These are phyloP conservation scores for Cercospora zeina DNA, from an alignment of 2,329 filamentous ascomycete species.

Conservation along the genomic window DNA sequence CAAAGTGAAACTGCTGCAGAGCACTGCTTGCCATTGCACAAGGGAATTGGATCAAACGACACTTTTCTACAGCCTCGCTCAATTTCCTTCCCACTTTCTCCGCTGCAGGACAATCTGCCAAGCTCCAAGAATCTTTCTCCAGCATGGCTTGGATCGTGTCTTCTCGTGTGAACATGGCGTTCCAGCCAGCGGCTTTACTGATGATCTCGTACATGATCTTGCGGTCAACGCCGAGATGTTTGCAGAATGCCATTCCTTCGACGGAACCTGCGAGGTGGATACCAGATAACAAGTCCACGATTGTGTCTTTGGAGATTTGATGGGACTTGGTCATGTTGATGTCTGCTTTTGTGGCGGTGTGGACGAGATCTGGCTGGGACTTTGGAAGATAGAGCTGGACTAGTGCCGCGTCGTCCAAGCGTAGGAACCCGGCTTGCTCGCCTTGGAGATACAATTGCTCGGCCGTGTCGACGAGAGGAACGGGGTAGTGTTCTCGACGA, in stretches of 20 bases:
- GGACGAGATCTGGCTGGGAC: conserved; percentile 38
- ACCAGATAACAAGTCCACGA: conserved; percentile 47
- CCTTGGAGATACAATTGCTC: conserved; percentile 66
- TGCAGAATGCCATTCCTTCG: conserved; percentile 52
- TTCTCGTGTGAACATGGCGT: conserved; percentile 46
- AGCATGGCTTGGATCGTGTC: conserved; percentile 39
- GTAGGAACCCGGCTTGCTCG: conserved; percentile 58
- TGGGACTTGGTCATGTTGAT: conserved; percentile 42
- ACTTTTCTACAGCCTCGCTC: conserved; percentile 47
- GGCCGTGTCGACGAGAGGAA: conserved; percentile 61
- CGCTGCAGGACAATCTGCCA: conserved; percentile 43
- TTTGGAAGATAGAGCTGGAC: conserved; percentile 54
- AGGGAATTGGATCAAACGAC: conserved; percentile 37
- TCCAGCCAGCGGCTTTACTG: conserved; percentile 51
- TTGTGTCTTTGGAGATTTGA: conserved; percentile 41
- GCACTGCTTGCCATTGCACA: conserved; percentile 42
- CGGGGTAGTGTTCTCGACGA: conserved; percentile 58
- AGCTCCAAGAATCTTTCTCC: conserved; percentile 39
- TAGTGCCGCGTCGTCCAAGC: conserved; percentile 57
- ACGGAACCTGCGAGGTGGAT: conserved; percentile 53
- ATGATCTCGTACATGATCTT: conserved; percentile 51
- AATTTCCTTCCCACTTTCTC: conserved; percentile 44
- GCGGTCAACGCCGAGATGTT: conserved; percentile 49
- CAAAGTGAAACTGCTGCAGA: conserved; percentile 41
- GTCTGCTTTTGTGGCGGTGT: conserved; percentile 40